Evolutionary conservation across 305 asterid genomes (phyloP).

Genomic region (Lippia alba): DNA sequence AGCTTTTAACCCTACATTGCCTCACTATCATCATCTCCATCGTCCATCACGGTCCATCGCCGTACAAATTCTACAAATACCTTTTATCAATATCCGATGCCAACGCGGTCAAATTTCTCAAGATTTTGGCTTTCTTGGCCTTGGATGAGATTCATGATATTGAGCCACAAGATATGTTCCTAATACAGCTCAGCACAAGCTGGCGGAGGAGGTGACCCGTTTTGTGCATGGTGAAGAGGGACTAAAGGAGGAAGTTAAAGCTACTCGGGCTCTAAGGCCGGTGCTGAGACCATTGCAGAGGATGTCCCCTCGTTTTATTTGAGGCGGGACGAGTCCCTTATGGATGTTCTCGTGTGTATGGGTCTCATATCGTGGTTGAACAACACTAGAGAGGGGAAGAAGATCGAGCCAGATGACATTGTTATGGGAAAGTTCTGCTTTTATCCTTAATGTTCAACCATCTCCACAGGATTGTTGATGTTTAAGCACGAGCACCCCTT

Average conservation of each 20-base stretch:
- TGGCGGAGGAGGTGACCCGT: constrained; percentile 88
- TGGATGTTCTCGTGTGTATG: constrained; percentile 66
- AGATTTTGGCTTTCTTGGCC: constrained; percentile 70
- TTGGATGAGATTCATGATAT: constrained; percentile 66
- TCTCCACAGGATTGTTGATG: too few relatives aligned
- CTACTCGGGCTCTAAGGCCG: constrained; percentile 91
- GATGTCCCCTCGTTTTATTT: constrained; percentile 75
- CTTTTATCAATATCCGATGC: constrained; percentile 73
- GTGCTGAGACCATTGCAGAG: constrained; percentile 72
- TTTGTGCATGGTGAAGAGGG: constrained; percentile 90
- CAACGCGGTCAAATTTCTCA: constrained; percentile 73
- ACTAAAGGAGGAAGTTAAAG: constrained; percentile 69
- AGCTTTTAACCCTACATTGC: constrained; percentile 61
- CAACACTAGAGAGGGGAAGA: constrained; percentile 67
- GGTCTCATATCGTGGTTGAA: constrained; percentile 87
- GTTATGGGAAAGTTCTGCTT: constrained; percentile 75
- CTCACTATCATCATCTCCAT: constrained; percentile 34
- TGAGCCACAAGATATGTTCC: constrained; percentile 64
- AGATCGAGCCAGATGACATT: constrained; percentile 73
- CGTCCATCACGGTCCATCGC: constrained; percentile 54
- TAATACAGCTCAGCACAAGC: constrained; percentile 77
- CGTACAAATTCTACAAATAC: constrained; percentile 85
- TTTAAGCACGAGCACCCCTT: too few relatives aligned
- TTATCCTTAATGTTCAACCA: too few relatives aligned
- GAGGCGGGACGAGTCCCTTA: constrained; percentile 50